Evolutionary conservation across 208 protist genomes (phyloP).

Genomic region (Leishmania martiniquensis): DNA sequence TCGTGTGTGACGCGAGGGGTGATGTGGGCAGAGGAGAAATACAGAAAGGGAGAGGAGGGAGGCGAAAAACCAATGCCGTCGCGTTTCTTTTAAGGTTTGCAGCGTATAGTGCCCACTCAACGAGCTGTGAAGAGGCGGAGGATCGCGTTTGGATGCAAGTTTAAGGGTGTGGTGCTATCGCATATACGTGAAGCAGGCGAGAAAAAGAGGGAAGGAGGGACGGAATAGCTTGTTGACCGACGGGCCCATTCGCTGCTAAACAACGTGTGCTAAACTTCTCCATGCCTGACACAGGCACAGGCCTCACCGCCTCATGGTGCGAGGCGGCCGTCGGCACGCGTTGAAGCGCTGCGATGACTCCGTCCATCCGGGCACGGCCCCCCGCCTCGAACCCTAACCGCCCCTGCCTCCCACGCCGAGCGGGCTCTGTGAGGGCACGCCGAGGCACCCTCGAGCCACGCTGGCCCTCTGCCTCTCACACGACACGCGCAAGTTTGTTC

Average conservation of each 20-base stretch:
- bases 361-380: too few species aligned
- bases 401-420: too few species aligned
- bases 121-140: neutral
- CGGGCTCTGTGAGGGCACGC: too few species aligned
- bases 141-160: too few species aligned
- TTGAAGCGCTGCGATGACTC: too few species aligned
- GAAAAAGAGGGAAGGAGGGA: neutral
- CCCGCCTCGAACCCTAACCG: too few species aligned
- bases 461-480: neutral
- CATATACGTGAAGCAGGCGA: neutral
- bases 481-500: neutral
- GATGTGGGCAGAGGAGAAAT: neutral
- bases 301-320: too few species aligned
- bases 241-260: neutral
- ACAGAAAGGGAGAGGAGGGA: neutral
- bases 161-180: neutral
- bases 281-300: too few species aligned
- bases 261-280: too few species aligned
- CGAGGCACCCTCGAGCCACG: too few species aligned
- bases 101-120: neutral
- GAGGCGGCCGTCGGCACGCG: too few species aligned
- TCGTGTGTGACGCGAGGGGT: neutral
- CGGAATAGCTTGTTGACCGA: neutral
- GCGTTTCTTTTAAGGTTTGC: neutral
- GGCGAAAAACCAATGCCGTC: neutral